These are phyloP conservation scores for Penicillium vulpinum DNA, from an alignment of 2,329 filamentous ascomycete genomes.

Conservation along the genomic window DNA sequence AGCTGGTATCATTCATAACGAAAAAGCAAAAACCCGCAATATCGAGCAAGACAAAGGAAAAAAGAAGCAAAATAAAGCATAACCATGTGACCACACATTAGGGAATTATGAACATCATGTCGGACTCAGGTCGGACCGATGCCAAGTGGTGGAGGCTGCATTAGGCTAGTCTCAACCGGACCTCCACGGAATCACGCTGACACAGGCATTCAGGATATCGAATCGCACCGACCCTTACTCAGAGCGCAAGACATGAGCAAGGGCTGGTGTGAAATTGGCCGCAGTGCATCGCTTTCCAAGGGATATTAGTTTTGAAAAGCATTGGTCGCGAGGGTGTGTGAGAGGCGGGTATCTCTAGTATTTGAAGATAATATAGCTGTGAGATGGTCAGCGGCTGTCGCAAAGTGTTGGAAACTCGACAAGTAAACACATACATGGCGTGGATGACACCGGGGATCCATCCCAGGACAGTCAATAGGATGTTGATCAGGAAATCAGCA, in stretches of 20 bases:
- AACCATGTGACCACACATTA: conserved; percentile 23
- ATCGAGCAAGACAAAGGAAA: conserved; percentile 20
- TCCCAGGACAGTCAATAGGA: conserved; percentile 76
- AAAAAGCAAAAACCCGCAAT: conserved; percentile 23
- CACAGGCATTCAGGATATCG: conserved; percentile 7
- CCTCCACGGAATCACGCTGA: conserved; percentile 31
- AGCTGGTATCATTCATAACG: conserved; percentile 42
- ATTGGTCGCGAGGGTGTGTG: background rate
- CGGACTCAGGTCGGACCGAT: conserved; percentile 13
- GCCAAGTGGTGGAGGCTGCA: conserved; percentile 29
- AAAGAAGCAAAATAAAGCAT: conserved; percentile 12
- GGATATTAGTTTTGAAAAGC: background rate
- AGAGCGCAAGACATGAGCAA: background rate
- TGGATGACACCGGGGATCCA: conserved; percentile 86
- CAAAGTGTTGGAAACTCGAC: background rate
- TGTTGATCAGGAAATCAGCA: conserved; percentile 87
- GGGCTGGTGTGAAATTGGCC: background rate
- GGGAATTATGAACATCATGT: conserved; percentile 22
- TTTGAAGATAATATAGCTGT: conserved; percentile 81
- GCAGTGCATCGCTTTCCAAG: background rate
- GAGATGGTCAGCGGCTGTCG: conserved; percentile 19
- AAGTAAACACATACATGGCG: conserved; percentile 65
- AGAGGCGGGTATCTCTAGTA: conserved; percentile 57
- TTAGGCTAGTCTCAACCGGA: conserved; percentile 31
- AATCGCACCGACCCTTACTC: conserved; percentile 10